phyloP scores from a whole-genome alignment of 2,329 filamentous ascomycete genomes.

The Colletotrichum gloeosporioides region DNA sequence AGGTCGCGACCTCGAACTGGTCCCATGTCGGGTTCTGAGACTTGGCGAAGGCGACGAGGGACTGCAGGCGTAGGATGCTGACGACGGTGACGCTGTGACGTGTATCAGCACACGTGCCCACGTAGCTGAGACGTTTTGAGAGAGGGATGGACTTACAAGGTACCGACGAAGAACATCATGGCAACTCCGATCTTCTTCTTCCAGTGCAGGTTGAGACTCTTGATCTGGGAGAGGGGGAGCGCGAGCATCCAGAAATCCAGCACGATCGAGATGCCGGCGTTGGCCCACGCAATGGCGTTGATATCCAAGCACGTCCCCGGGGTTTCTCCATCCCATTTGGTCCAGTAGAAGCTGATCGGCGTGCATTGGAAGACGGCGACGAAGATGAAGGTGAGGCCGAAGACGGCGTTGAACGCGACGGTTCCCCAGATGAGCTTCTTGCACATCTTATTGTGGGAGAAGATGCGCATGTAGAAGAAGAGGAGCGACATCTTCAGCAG shows the following conservation, averaged over 20 bases:
- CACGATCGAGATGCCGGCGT: constrained; percentile 57
- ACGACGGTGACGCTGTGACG: constrained; percentile 39
- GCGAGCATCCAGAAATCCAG: constrained; percentile 58
- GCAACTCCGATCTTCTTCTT: constrained; percentile 54
- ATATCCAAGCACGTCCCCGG: constrained; percentile 54
- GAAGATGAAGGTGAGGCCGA: constrained; percentile 46
- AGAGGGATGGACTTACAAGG: constrained; percentile 37
- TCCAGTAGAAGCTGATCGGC: constrained; percentile 59
- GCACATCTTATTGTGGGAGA: constrained; percentile 42
- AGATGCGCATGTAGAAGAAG: constrained; percentile 61
- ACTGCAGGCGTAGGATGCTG: constrained; percentile 40
- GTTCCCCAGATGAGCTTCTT: constrained; percentile 48
- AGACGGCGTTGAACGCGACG: constrained; percentile 41
- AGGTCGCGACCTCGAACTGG: constrained; percentile 34
- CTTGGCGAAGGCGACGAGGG: constrained; percentile 34
- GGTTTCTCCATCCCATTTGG: constrained; percentile 52
- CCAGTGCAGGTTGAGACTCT: constrained; percentile 46
- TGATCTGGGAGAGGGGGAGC: constrained; percentile 53
- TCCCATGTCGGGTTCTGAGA: constrained; percentile 39
- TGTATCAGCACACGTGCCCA: background rate
- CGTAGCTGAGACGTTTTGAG: background rate
- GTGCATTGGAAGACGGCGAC: constrained; percentile 54
- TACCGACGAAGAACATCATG: constrained; percentile 56
- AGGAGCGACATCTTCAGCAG: constrained; percentile 57
- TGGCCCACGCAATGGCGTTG: constrained; percentile 55